Evolutionary conservation across 345 rosid genomes (phyloP), one percentile per base, ranked within the genome.

Genomic region (Populus pruinosa): DNA sequence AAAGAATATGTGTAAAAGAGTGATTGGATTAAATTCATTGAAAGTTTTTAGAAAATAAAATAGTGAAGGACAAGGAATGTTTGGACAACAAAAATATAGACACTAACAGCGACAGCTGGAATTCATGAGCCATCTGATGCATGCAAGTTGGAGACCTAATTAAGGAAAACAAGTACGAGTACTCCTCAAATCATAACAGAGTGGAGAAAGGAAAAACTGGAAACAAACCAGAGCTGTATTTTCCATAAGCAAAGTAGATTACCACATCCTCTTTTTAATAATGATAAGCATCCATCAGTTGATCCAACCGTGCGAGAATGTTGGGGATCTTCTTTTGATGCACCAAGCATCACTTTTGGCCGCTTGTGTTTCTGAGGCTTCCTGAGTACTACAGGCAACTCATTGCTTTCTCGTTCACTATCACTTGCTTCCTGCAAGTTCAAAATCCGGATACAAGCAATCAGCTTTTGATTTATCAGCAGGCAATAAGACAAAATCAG

Each of bases 181-280:
- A 44, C 74, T 43, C 5, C 70, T 25, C 20, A 29, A 17, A 43
- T 63, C 41, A 50, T 49, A 33, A 11, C 18, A 33, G 36, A 14
- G n/a, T 33, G 39, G 29, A 8, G 29, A 59, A 8, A 27, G 33
- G 55, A 23, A 25, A 62, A 39, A 21, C 14, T 23, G 55, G 25
- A 65, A 43, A 36, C 9, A 76, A 13, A 17, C 39, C 20, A 69
- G 39, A 69, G 39, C 10, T 43, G 47, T 21, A 13, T 70, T 31
- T 53, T 73, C 53, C n/a, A 72, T 64, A 35, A 76, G 36, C 77
- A 71, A 18, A 13, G 72, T 36, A 63, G 55, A 67, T 72, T 89
- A 96, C 99, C 93, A 82, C 83, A 81, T 78, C 89, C 89, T 82
- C 82, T 90, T 86, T 92, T 92, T 87, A 96, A 86, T 74, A 91